Evolutionary conservation across 768 basidiomycete species (phyloP), one percentile per base, ranked within the genome.

Genomic region (Termitomyces eurrhizus): DNA sequence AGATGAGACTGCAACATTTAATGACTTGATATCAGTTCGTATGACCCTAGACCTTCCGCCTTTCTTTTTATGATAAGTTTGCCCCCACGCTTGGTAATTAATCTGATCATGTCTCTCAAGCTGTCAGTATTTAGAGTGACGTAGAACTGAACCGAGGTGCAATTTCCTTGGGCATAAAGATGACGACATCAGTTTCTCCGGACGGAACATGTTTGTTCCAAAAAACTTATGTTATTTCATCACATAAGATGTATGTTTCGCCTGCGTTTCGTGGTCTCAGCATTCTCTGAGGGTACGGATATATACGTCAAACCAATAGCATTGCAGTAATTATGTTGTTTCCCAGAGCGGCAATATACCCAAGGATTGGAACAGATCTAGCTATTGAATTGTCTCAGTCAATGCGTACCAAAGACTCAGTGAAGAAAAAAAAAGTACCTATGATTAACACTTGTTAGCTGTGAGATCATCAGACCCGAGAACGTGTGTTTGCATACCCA

Each of bases 351-450:
- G 81, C 80, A 58, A 95, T 89, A 26, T 92, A 75, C 65, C 88
- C 87, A 33, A 93, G 85, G 12, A 92, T 94, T 3, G 93, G 93
- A n/a, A 93, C 93, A 14, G 92, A 87, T 21, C 92, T 93, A 66
- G 74, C 77, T 74, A 49, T 21, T 14, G 48, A 8, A 8, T 24
- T 8, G 41, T 65, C 35, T 62, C 41, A 58, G 32, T 16, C 24
- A 4, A 3, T 26, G 13, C 49, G 52, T 54, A 35, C 39, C 44
- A 37, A 13, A 18, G 16, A n/a, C 2, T n/a, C 8, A 44, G n/a
- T 21, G 26, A 35, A 48, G 29, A 24, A 18, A 14, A 37, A 58
- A 65, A 56, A 58, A 79, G 29, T 29, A 29, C 79, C 78, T 37
- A 93, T 79, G 52, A 90, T 29, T 29, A 29, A 29, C 29, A 29